A percentile compares a stretch with the other conserved stretches of the same genome.
Evolutionary conservation across 257 asterid genomes (phyloP).

Genomic region (Solanum appendiculatum): DNA sequence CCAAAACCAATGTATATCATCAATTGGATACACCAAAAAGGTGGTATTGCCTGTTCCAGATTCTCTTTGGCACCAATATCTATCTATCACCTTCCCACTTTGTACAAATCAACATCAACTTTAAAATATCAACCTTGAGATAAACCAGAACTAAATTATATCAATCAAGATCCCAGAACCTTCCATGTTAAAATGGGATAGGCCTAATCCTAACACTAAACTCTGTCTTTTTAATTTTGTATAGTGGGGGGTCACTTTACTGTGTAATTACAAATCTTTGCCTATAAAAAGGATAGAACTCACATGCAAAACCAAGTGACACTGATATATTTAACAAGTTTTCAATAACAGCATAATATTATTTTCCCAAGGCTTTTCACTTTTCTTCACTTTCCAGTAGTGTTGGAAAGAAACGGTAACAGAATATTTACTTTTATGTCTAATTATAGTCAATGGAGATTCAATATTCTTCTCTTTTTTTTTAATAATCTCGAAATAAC

Average conservation of each 20-base stretch:
- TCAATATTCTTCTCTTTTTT: neutral
- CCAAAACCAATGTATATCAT: constrained; percentile 9
- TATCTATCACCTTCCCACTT: neutral
- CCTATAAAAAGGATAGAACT: constrained; percentile 41
- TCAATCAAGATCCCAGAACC: constrained; percentile 25
- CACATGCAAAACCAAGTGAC: constrained; percentile 13
- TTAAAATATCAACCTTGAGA: neutral
- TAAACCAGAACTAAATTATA: neutral
- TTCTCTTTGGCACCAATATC: constrained; percentile 11
- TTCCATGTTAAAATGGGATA: constrained; percentile 35
- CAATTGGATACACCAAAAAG: constrained; percentile 1
- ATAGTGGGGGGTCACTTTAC: constrained; percentile 26
- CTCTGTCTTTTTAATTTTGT: constrained; percentile 17
- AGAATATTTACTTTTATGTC: neutral
- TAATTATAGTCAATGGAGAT: neutral
- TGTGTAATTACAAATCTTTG: neutral
- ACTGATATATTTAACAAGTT: neutral
- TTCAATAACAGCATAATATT: neutral
- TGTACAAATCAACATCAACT: neutral
- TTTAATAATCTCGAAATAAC: neutral
- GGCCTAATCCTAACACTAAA: constrained; percentile 31
- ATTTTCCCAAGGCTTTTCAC: neutral
- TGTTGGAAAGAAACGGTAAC: neutral
- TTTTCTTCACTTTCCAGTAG: neutral
- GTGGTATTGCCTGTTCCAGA: constrained; percentile 34